Base-by-base conservation (phyloP, 2,329 filamentous ascomycete species). In the Huntiella decipiens region DNA sequence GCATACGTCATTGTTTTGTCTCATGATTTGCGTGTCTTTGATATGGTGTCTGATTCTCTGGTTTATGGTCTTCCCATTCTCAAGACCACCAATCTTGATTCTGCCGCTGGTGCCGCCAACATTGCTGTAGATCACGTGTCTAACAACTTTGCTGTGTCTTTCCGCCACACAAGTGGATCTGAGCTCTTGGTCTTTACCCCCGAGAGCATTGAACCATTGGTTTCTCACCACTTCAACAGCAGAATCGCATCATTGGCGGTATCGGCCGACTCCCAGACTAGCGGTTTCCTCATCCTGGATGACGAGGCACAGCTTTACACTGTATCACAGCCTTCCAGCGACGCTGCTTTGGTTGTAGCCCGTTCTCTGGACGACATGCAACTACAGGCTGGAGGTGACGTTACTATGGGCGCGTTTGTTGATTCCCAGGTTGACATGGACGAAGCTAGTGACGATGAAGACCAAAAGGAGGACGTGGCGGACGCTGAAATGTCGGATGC, bases 21-120 rank as follows among this genome's bases (percentile, higher is more conserved):
- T 0, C 70, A 79, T 38, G 71, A 75, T 22, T 67, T 95, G 6
- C 68, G 75, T 36, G 78, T 94, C 33, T 94, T 85, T 67, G 82
- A 98, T 58, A 71, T 92, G 8, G 82, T 96, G 5, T 69, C 77
- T 43, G 82, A 93, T 54, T 71, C 79, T 53, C 67, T 87, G 40
- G 71, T 74, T 33, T 85, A 80, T 55, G 74, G 74, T 42, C 66
- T 81, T 37, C 47, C 51, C 5, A 35, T 52, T 15, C 43, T 35
- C 43, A 63, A 70, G 19, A 63, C 86, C 11, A 66, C 61, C 35
- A 59, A 66, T 43, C 55, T 59, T 7, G 53, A 59, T n/a, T 57
- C 57, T 15, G 55, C 61, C 48, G 58, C 59, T 43, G 49, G 71
- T 40, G 62, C 78, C 51, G 64, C 73, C 46, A 78, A 81, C 47